Percentiles rank a stretch among this genome's conserved stretches.
These are phyloP conservation scores for Alnus glutinosa DNA, from an alignment of 306 rosid species.

Conservation along the genomic window DNA sequence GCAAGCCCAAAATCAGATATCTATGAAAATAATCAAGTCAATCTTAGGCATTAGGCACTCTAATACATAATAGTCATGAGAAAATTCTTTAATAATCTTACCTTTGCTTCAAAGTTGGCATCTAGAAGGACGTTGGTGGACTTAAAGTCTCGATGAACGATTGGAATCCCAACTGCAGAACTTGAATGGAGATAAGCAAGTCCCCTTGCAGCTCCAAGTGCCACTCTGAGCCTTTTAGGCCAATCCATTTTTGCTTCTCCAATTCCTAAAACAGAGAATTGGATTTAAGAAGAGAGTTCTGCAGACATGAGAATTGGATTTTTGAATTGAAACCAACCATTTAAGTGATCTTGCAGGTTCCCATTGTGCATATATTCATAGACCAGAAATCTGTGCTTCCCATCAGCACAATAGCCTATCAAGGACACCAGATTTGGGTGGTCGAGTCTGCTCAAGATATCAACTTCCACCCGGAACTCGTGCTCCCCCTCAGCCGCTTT, in stretches of 20 bases:
- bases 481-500: conserved; percentile 89
- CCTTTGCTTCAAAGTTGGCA: conserved; percentile 83
- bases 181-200: conserved; percentile 85
- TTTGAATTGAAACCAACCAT: conserved; percentile 47
- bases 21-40: conserved; percentile 28
- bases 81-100: conserved; percentile 1
- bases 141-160: conserved; percentile 92
- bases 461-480: conserved; percentile 90
- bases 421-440: conserved; percentile 91
- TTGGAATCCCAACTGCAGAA: conserved; percentile 72
- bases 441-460: conserved; percentile 87
- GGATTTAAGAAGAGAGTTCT: conserved; percentile 1
- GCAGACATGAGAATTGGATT: conserved; percentile 6
- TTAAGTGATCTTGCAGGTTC: conserved; percentile 88
- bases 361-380: conserved; percentile 88
- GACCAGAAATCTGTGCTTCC: conserved; percentile 87
- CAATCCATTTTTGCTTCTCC: conserved; percentile 77
- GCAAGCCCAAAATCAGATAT: conserved; percentile 98
- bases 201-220: conserved; percentile 92
- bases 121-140: conserved; percentile 82
- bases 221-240: conserved; percentile 76
- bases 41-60: conserved; percentile 2
- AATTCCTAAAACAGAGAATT: conserved; percentile 42
- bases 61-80: not conserved
- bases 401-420: conserved; percentile 96